Percentiles rank a stretch among this genome's conserved stretches.
Conservation (phyloP, 2,329 filamentous ascomycete genomes). For the Fusarium compactum region DNA sequence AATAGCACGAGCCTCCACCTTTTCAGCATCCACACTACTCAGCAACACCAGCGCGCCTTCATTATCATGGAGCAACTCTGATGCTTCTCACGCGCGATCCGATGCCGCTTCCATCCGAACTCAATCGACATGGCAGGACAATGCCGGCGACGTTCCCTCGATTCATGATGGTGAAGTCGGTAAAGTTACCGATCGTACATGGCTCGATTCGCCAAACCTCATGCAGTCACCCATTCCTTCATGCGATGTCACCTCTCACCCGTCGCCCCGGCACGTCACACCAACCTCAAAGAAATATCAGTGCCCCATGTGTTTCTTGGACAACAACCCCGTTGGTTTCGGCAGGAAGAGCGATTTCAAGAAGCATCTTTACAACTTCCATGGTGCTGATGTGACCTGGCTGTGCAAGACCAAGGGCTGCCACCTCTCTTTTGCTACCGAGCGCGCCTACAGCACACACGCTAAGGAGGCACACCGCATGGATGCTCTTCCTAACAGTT, state of each 20-base stretch:
- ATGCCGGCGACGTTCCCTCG: conserved; percentile 50
- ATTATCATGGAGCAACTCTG: conserved; percentile 57
- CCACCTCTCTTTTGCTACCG: conserved; percentile 59
- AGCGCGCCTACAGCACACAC: conserved; percentile 59
- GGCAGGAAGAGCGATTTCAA: conserved; percentile 62
- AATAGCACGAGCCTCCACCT: conserved; percentile 55
- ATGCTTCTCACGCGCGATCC: conserved; percentile 55
- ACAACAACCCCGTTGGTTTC: conserved; percentile 60
- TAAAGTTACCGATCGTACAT: conserved; percentile 54
- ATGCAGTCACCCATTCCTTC: conserved; percentile 53
- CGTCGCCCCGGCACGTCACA: conserved; percentile 53
- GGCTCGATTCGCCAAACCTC: conserved; percentile 56
- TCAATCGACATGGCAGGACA: conserved; percentile 55
- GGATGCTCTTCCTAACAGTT: conserved; percentile 56
- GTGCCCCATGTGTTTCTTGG: conserved; percentile 60
- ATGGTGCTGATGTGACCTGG: conserved; percentile 58
- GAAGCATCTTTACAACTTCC: conserved; percentile 63
- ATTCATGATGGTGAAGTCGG: conserved; percentile 53
- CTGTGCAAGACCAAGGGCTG: conserved; percentile 58
- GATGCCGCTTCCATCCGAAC: conserved; percentile 57
- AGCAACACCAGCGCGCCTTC: conserved; percentile 58
- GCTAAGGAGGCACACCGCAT: conserved; percentile 59
- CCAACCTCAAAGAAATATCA: conserved; percentile 58
- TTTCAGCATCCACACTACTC: conserved; percentile 56
- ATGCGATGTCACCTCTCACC: conserved; percentile 52